Conservation (phyloP, 2,329 filamentous ascomycete species). For the Verruconis gallopava region DNA sequence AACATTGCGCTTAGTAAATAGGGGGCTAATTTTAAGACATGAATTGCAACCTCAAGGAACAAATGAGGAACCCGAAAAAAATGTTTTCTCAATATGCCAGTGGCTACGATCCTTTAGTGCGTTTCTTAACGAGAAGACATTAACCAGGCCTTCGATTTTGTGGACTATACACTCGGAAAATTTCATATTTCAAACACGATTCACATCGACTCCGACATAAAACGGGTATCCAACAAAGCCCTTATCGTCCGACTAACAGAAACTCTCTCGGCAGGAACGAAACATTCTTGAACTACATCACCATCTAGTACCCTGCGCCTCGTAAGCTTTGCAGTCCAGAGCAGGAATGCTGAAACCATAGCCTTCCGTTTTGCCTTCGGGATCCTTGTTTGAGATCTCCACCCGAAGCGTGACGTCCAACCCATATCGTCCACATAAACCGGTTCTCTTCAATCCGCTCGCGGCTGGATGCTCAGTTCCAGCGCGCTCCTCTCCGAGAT, state of each 20-base stretch:
- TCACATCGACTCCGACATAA: not conserved
- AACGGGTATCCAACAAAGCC: not conserved
- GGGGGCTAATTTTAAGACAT: too few relatives aligned
- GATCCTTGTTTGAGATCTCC: conserved; percentile 32
- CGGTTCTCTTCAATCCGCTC: conserved; percentile 26
- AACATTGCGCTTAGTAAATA: too few relatives aligned
- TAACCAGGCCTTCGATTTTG: not conserved
- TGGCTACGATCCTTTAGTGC: not conserved
- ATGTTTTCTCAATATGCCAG: too few relatives aligned
- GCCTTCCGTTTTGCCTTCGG: conserved; percentile 33
- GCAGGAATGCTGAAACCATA: conserved; percentile 38
- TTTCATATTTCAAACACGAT: not conserved
- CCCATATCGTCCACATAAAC: conserved; percentile 31
- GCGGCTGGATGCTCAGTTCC: conserved; percentile 70
- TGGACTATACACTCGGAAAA: not conserved
- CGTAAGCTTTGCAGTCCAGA: conserved; percentile 19
- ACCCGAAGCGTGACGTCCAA: conserved; percentile 36
- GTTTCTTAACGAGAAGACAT: not conserved
- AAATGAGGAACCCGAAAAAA: not conserved
- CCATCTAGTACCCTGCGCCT: conserved; percentile 6
- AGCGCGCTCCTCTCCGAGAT: conserved; percentile 62
- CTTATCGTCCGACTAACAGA: not conserved
- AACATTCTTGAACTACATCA: not conserved
- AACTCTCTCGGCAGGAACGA: not conserved
- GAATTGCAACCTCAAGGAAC: too few relatives aligned